Percentiles rank a stretch among this genome's conserved stretches.
phyloP scores from a whole-genome alignment of 768 basidiomycete species.

The Stropharia rugosoannulata region DNA sequence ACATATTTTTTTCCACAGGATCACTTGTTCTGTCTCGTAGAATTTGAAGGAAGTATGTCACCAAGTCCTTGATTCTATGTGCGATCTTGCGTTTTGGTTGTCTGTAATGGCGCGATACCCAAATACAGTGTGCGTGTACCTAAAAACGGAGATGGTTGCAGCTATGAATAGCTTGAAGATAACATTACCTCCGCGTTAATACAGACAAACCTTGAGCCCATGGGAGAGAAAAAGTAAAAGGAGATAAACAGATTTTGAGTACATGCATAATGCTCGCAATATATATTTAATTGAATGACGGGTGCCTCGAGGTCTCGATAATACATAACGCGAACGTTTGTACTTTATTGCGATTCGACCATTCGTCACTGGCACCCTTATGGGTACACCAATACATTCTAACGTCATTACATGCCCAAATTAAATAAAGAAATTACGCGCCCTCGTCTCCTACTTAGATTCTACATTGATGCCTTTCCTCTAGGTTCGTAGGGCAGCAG shows the following conservation, averaged over 20 bases:
- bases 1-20: background rate
- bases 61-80: background rate
- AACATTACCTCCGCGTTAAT: no score
- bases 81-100: conserved; percentile 3
- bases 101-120: conserved; percentile 1
- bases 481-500: conserved; percentile 72
- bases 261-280: no score
- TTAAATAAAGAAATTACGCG: background rate
- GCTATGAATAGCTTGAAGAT: no score
- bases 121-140: no score
- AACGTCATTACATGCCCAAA: background rate
- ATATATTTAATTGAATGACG: no score
- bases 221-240: no score
- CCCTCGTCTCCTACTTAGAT: background rate
- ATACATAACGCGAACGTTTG: no score
- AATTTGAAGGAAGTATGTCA: background rate
- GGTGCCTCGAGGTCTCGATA: no score
- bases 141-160: no score
- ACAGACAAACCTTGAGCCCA: no score
- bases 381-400: background rate
- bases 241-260: no score
- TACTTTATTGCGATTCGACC: no score
- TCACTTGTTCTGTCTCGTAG: background rate
- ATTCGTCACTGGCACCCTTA: background rate
- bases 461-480: conserved; percentile 69